A percentile compares a stretch with the other conserved stretches of the same genome.
Evolutionary conservation across 2,329 filamentous ascomycete species (phyloP).

Genomic region (Sporothrix humicola): DNA sequence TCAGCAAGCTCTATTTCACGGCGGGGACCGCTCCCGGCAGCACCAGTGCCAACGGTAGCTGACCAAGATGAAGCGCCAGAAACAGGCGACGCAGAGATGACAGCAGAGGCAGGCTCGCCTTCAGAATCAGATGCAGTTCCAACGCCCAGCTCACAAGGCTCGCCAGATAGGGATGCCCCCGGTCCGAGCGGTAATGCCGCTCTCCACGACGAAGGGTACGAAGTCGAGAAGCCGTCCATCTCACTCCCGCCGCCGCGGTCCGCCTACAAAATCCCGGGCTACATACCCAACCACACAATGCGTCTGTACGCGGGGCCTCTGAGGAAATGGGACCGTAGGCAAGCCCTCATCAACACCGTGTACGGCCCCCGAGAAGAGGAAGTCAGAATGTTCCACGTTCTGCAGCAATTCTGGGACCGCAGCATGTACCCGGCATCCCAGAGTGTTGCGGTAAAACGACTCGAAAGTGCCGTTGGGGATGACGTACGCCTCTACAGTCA

Average conservation of each 20-base stretch:
- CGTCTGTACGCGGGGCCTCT: constrained; percentile 49
- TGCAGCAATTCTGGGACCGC: not conserved
- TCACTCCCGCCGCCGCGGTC: not conserved
- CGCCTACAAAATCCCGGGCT: constrained; percentile 33
- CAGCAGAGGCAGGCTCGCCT: too few species aligned
- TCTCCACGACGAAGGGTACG: not conserved
- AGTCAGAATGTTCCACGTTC: constrained; percentile 41
- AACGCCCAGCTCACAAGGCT: too few species aligned
- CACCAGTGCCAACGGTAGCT: too few species aligned
- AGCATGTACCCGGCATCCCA: not conserved
- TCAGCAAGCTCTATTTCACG: too few species aligned
- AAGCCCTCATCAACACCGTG: constrained; percentile 49
- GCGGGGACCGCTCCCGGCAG: too few species aligned
- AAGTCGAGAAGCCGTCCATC: not conserved
- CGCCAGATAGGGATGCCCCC: not conserved
- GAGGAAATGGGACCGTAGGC: constrained; percentile 46
- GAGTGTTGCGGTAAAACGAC: too few species aligned
- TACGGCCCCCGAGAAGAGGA: constrained; percentile 50
- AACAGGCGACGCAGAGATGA: too few species aligned
- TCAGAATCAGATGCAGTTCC: too few species aligned
- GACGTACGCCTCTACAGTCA: constrained; percentile 42
- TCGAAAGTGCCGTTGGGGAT: too few species aligned
- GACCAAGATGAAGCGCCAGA: too few species aligned
- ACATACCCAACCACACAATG: constrained; percentile 34
- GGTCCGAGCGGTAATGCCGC: not conserved